Percentiles rank a stretch among this genome's conserved stretches.
Conservation (phyloP, 805 yeast species). For the Geotrichum ghanense region DNA sequence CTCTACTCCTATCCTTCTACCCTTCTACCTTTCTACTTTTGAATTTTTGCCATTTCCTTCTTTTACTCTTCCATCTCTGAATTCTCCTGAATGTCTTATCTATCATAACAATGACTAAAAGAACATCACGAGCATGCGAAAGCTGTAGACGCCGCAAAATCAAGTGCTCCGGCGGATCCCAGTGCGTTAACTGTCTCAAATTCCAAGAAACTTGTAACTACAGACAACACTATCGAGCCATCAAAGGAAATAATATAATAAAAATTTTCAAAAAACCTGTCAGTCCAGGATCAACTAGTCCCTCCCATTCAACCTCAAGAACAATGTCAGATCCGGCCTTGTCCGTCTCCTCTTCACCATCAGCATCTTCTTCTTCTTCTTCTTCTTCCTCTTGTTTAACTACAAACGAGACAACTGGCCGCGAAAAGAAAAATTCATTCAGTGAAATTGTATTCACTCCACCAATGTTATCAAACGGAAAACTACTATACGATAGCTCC, state of each 20-base stretch:
- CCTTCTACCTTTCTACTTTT: not conserved
- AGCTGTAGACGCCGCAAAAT: constrained; percentile 12
- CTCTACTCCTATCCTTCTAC: too few species aligned
- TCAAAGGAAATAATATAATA: constrained; percentile 5
- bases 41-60: not conserved
- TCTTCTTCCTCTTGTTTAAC: too few species aligned
- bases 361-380: too few species aligned
- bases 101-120: not conserved
- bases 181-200: constrained; percentile 10
- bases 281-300: not conserved
- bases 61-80: too few species aligned
- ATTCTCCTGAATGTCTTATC: too few species aligned
- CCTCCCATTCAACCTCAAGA: not conserved
- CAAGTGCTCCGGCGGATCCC: constrained; percentile 12
- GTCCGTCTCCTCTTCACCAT: not conserved
- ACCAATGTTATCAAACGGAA: not conserved
- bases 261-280: not conserved
- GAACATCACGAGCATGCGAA: constrained; percentile 13
- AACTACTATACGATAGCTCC: not conserved
- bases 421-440: not conserved
- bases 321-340: not conserved
- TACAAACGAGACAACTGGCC: not conserved
- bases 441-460: not conserved
- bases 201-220: constrained; percentile 10
- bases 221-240: constrained; percentile 13